Base-by-base conservation (phyloP, 208 protist genomes). In the Leishmania tarentolae region DNA sequence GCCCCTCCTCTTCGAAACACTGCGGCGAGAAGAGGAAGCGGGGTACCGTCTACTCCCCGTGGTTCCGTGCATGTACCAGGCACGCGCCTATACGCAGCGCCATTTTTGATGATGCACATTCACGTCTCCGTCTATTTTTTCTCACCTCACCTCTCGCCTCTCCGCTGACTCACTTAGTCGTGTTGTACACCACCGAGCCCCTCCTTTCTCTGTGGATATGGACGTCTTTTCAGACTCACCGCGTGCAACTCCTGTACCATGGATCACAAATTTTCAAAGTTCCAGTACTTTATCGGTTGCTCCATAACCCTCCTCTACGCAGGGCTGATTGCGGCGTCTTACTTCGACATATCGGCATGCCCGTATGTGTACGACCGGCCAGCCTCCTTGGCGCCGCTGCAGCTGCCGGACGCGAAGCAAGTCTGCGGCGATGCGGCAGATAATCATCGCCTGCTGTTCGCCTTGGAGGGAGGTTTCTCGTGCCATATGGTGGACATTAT, bases 401-500 rank as follows among this genome's bases (percentile, higher is more conserved):
- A 52, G 52, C 61, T 52, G 75, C 75, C 75, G 7, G 53, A 77
- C 15, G 75, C 66, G 42, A 50, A 57, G 57, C 75, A 68, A 71
- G 52, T 76, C 17, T 47, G 31, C 57, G 57, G 79, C 69, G 81
- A 71, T 47, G 75, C 65, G 44, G 69, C 68, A 1, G 75, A 76
- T 75, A 84, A 76, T 42, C 77, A 82, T 69, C 82, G 82, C 50
- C 82, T 77, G 6, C 82, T 84, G 50, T 78, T 84, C 69, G 65
- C 63, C 56, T 79, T 75, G 37, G 77, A 79, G 57, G 84, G 81
- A 59, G 84, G 85, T 42, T 40, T 93, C 44, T 79, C 90, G 24
- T 93, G 91, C 61, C 88, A 92, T 73, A 95, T 92, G 88, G 56
- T 90, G 0, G 91, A 93, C 73, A 82, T 93, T 74, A 79, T 90